These are phyloP conservation scores for Pseudocercospora musae DNA, from an alignment of 2,329 filamentous ascomycete genomes.

Conservation along the genomic window DNA sequence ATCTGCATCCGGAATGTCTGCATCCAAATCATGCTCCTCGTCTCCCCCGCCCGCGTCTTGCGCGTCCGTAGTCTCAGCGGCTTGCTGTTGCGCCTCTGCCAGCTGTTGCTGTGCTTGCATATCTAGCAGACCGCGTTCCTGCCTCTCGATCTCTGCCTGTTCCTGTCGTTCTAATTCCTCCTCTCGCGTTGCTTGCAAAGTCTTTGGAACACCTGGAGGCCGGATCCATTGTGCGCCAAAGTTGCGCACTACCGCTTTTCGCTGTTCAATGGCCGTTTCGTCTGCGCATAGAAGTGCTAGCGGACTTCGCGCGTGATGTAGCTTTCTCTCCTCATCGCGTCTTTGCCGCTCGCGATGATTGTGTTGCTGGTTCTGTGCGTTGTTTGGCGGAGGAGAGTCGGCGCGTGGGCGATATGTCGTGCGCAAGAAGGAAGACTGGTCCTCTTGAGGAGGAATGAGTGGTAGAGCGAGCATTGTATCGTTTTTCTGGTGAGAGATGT, in stretches of 20 bases:
- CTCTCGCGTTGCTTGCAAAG: slow-evolving; percentile 83
- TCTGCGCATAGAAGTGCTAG: slow-evolving; percentile 71
- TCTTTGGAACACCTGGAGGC: slow-evolving; percentile 84
- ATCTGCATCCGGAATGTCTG: slow-evolving; percentile 62
- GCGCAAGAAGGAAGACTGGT: slow-evolving; percentile 27
- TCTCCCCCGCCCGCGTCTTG: slow-evolving; percentile 45
- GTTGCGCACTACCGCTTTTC: slow-evolving; percentile 76
- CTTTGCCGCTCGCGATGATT: slow-evolving; percentile 30
- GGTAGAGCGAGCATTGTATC: slow-evolving; percentile 33
- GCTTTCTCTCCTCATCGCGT: slow-evolving; percentile 34
- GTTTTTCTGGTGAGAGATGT: not conserved
- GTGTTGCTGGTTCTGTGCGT: slow-evolving; percentile 26
- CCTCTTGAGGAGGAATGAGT: slow-evolving; percentile 32
- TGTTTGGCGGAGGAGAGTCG: slow-evolving; percentile 26
- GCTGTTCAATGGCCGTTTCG: slow-evolving; percentile 71
- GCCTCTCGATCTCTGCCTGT: slow-evolving; percentile 68
- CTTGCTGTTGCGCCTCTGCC: slow-evolving; percentile 52
- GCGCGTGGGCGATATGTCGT: slow-evolving; percentile 27
- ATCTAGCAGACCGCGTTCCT: slow-evolving; percentile 70
- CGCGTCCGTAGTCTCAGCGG: slow-evolving; percentile 48
- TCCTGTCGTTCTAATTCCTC: slow-evolving; percentile 87
- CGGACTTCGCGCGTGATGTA: slow-evolving; percentile 49
- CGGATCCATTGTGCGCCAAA: slow-evolving; percentile 90
- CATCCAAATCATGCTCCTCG: slow-evolving; percentile 48
- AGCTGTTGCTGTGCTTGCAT: slow-evolving; percentile 57